Evolutionary conservation across 441 rosid genomes (phyloP).

Genomic region (Erodium texanum): DNA sequence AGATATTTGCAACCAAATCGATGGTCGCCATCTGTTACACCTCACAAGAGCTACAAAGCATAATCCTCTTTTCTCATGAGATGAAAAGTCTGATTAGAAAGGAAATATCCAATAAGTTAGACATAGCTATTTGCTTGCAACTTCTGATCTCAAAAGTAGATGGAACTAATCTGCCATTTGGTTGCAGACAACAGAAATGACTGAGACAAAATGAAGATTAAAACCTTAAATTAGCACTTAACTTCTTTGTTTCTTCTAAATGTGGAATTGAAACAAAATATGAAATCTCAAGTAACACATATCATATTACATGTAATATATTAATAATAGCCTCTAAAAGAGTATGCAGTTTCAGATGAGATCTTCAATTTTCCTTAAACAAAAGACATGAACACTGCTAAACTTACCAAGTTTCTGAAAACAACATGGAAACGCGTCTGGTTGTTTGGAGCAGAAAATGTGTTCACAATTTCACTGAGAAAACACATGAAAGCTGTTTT

Average conservation of each 20-base stretch:
- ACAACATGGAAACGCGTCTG: neutral
- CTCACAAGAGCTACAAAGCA: constrained; percentile 21
- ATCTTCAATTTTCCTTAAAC: neutral
- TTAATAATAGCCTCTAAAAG: neutral
- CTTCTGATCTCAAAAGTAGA: neutral
- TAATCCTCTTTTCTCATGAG: constrained; percentile 17
- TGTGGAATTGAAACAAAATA: neutral
- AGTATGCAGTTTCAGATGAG: neutral
- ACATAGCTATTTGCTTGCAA: no score
- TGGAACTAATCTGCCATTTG: neutral
- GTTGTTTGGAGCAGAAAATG: neutral
- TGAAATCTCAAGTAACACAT: neutral
- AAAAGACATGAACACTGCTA: neutral
- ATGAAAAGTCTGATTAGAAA: constrained; percentile 7
- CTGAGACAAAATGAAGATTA: neutral
- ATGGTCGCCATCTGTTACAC: constrained; percentile 28
- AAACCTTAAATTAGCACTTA: neutral
- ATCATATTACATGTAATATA: neutral
- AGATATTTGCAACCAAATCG: constrained; percentile 27
- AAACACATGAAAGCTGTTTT: neutral
- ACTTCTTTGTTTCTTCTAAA: neutral
- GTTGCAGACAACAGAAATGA: neutral
- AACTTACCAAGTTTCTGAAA: neutral
- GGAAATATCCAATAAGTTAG: constrained; percentile 10
- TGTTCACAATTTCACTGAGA: neutral